A percentile compares a stretch with the other conserved stretches of the same genome.
Conservation (phyloP, 805 yeast genomes). For the Lipomyces yamadae region DNA sequence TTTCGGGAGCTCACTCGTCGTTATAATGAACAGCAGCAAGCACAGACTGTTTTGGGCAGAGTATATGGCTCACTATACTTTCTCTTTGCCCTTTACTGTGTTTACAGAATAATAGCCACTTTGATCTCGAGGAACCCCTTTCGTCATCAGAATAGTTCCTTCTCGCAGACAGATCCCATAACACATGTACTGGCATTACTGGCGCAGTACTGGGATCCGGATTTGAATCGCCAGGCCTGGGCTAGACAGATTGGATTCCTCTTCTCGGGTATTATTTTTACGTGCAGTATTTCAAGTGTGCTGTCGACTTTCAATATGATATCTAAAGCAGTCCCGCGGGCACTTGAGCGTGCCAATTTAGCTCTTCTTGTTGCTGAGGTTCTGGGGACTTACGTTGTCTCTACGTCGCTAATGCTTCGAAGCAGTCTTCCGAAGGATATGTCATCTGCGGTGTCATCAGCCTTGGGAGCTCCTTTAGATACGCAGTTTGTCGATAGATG, state of each 20-base stretch:
- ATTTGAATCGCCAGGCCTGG: conserved; percentile 46
- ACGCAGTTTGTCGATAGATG: conserved; percentile 47
- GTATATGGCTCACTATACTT: conserved; percentile 40
- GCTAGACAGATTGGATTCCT: conserved; percentile 49
- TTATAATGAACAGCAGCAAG: conserved; percentile 39
- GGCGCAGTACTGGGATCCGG: conserved; percentile 38
- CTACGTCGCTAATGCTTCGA: conserved; percentile 50
- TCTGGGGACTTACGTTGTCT: conserved; percentile 48
- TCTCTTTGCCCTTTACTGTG: conserved; percentile 49
- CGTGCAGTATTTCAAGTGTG: conserved; percentile 48
- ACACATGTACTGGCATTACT: conserved; percentile 37
- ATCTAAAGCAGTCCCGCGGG: conserved; percentile 43
- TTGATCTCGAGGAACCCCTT: conserved; percentile 43
- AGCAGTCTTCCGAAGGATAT: conserved; percentile 49
- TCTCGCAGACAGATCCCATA: conserved; percentile 39
- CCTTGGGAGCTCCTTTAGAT: conserved; percentile 50
- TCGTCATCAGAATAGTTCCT: conserved; percentile 28
- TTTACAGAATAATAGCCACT: conserved; percentile 48
- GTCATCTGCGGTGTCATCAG: conserved; percentile 49
- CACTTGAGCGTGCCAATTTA: conserved; percentile 36
- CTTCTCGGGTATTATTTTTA: conserved; percentile 48
- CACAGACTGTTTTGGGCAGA: conserved; percentile 45
- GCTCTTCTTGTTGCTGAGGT: conserved; percentile 47
- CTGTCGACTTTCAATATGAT: conserved; percentile 45
- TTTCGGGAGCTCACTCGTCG: conserved; percentile 39